Percentiles rank a stretch among this genome's conserved stretches.
Conservation (phyloP, 805 yeast genomes). For the Candida sakaeoensis region DNA sequence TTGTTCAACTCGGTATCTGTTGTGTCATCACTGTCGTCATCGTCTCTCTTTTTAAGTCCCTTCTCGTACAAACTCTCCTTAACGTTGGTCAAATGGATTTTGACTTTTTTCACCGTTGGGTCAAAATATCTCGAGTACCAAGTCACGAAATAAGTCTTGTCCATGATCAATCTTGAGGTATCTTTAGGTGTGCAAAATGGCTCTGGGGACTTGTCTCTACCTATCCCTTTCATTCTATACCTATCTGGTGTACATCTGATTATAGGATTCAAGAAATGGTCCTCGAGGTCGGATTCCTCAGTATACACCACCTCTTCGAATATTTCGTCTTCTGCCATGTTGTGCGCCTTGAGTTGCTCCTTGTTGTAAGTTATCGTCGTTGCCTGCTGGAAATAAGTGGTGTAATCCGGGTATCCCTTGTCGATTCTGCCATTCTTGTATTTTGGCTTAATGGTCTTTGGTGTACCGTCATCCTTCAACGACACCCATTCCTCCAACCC, state of each 20-base stretch:
- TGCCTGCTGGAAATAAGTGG: slow-evolving; percentile 73
- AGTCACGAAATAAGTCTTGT: slow-evolving; percentile 65
- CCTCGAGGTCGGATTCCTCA: slow-evolving; percentile 66
- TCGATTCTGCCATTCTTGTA: slow-evolving; percentile 67
- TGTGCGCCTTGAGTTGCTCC: slow-evolving; percentile 68
- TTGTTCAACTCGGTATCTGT: slow-evolving; percentile 10
- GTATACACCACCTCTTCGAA: slow-evolving; percentile 52
- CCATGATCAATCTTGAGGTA: slow-evolving; percentile 52
- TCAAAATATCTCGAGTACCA: slow-evolving; percentile 73
- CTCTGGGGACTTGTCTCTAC: slow-evolving; percentile 52
- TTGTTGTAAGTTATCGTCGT: slow-evolving; percentile 53
- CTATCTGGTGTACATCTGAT: slow-evolving; percentile 82
- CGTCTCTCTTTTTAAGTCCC: slow-evolving; percentile 48
- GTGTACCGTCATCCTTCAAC: slow-evolving; percentile 70
- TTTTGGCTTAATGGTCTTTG: slow-evolving; percentile 76
- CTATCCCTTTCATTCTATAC: slow-evolving; percentile 61
- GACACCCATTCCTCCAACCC: slow-evolving; percentile 81
- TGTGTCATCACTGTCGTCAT: not conserved
- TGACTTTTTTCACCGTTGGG: slow-evolving; percentile 55
- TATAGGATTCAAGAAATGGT: slow-evolving; percentile 69
- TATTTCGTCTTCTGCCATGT: slow-evolving; percentile 58
- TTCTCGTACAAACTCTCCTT: slow-evolving; percentile 52
- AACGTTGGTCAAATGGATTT: slow-evolving; percentile 62
- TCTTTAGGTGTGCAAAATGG: slow-evolving; percentile 88
- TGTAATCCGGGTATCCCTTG: slow-evolving; percentile 66